phyloP scores from a whole-genome alignment of 257 asterid genomes.

The Echium plantagineum region DNA sequence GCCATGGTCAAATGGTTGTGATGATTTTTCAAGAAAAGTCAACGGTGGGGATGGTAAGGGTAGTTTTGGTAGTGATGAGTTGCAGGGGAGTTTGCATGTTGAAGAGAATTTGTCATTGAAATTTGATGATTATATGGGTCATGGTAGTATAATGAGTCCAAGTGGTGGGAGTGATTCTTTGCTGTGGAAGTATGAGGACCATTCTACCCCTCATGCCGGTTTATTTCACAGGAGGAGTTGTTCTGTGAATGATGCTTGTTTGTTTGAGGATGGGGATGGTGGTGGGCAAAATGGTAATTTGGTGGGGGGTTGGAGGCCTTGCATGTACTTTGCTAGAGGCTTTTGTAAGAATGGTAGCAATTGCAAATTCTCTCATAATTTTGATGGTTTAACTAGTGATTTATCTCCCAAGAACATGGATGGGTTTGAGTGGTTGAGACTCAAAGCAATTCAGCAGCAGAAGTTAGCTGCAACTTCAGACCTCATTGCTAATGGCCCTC shows the following conservation, averaged over 20 bases:
- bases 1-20: no score
- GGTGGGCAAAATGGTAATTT: slow-evolving; percentile 27
- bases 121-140: no score
- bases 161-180: slow-evolving; percentile 83
- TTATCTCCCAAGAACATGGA: no score
- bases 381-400: not conserved
- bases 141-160: slow-evolving; percentile 42
- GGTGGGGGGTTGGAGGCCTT: slow-evolving; percentile 45
- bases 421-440: no score
- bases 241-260: slow-evolving; percentile 73
- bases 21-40: slow-evolving; percentile 17
- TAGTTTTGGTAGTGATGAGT: slow-evolving; percentile 2
- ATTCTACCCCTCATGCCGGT: slow-evolving; percentile 9
- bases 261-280: slow-evolving; percentile 27
- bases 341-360: slow-evolving; percentile 59
- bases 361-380: slow-evolving; percentile 59
- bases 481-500: slow-evolving; percentile 50
- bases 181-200: slow-evolving; percentile 38
- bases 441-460: no score
- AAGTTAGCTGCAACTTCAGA: slow-evolving; percentile 15
- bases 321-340: slow-evolving; percentile 69
- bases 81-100: no score
- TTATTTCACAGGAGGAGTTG: slow-evolving; percentile 55
- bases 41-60: no score
- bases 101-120: no score